Conservation (phyloP, 345 rosid species). For the Draba incana region DNA sequence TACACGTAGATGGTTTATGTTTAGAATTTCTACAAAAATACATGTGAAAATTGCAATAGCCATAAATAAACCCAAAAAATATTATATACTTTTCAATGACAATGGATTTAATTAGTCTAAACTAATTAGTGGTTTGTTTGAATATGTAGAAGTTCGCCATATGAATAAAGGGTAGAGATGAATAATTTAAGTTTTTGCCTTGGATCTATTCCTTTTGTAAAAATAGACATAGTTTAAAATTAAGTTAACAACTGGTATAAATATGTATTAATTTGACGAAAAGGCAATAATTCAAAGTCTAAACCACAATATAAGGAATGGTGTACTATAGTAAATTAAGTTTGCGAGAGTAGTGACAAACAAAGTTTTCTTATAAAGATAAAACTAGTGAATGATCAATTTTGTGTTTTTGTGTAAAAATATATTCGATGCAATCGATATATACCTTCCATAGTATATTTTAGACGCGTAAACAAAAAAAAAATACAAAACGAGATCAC, state of each 20-base stretch:
- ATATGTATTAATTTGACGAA: constrained; percentile 12
- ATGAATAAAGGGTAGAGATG: no score
- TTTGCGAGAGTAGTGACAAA: constrained; percentile 34
- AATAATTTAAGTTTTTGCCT: no score
- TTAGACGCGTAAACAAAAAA: constrained; percentile 10
- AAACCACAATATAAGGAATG: constrained; percentile 39
- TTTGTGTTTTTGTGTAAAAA: constrained; percentile 26
- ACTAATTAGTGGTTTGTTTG: no score
- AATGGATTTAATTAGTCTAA: no score
- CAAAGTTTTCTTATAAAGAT: constrained; percentile 22
- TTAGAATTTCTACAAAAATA: not conserved
- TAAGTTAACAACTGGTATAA: not conserved
- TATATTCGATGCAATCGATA: constrained; percentile 8
- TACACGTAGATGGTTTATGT: no score
- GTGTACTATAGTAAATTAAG: constrained; percentile 28
- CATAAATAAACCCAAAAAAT: not conserved
- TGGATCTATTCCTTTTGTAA: not conserved
- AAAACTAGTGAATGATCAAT: not conserved
- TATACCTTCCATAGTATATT: not conserved
- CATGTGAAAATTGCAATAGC: not conserved
- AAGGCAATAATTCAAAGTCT: constrained; percentile 32
- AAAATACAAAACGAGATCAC: not conserved
- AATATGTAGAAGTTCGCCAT: no score
- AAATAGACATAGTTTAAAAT: not conserved
- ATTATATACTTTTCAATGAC: not conserved